Base-by-base conservation (phyloP, 768 basidiomycete species). In the Pulveroboletus sp. region DNA sequence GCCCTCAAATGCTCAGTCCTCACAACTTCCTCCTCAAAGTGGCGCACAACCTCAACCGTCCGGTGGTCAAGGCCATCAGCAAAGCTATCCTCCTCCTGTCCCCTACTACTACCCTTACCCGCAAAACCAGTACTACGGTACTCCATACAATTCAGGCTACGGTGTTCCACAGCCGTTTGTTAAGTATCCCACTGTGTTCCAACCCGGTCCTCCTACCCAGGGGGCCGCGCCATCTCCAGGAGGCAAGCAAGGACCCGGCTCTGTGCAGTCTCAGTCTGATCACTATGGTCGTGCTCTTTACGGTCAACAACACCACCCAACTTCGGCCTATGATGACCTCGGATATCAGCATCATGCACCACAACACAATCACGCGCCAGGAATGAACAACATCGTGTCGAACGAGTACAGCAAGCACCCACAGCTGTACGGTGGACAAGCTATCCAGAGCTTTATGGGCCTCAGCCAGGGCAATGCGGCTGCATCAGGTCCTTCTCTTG, bases 171-270 rank as follows among this genome's bases (percentile, higher is more conserved):
- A 85, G 59, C 81, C 81, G 4, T 86, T 83, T 62, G 81, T 83
- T 63, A 86, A 89, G 69, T 89, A 89, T 61, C 85, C 86, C 2
- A 67, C 85, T 28, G 82, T 89, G 70, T 89, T 85, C 73, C 82
- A 83, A 58, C 76, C 81, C 30, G 83, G 80, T 8, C 83, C 84
- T 14, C 83, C 85, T 18, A 81, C 81, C 0, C 85, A 85, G 14
- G 80, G 78, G 4, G 78, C 79, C 14, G 82, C 78, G 6, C 79
- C 83, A 0, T 83, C 82, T 47, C 82, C 84, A 1, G 79, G 77
- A 5, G 69, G 75, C n/a, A 85, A 86, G 62, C 85, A 86, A 59
- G 79, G 80, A 14, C 79, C 78, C 35, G 74, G 71, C 43, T 74
- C 77, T 47, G 75, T 76, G 43, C 76, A 77, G 50, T 64, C 68